A percentile compares a stretch with the other conserved stretches of the same genome.
phyloP scores from a whole-genome alignment of 1,139 yeast species.

The Suhomyces bokatorum region DNA sequence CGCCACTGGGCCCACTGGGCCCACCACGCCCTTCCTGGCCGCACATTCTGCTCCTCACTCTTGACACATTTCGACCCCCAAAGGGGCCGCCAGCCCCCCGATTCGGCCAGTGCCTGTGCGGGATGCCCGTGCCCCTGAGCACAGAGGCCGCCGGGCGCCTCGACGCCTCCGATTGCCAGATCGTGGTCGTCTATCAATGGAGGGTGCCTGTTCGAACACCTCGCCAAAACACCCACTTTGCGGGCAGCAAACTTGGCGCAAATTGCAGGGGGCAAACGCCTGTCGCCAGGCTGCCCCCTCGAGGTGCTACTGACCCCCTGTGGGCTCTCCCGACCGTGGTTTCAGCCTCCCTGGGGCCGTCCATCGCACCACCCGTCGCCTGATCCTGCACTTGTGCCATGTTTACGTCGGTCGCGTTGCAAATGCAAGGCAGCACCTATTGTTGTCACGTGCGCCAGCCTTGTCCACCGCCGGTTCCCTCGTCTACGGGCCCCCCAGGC shows the following conservation, averaged over 20 bases:
- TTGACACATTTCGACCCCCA: neutral
- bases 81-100: too few species aligned
- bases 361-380: constrained; percentile 1
- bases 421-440: constrained; percentile 2
- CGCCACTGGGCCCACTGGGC: too few species aligned
- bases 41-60: neutral
- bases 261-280: too few species aligned
- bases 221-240: too few species aligned
- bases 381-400: constrained; percentile 4
- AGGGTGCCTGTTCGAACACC: too few species aligned
- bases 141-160: neutral
- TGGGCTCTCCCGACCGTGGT: neutral
- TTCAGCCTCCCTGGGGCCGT: neutral
- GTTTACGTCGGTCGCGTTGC: constrained; percentile 1
- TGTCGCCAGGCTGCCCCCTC: too few species aligned
- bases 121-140: too few species aligned
- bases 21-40: too few species aligned
- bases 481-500: neutral
- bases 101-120: too few species aligned
- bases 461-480: constrained; percentile 8
- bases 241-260: too few species aligned
- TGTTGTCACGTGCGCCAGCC: constrained; percentile 4
- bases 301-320: neutral
- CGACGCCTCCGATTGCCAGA: constrained; percentile 1
- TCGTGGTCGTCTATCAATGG: neutral